These are phyloP conservation scores for Hemileia vastatrix DNA, from an alignment of 1,284 basidiomycete species.

Conservation along the genomic window DNA sequence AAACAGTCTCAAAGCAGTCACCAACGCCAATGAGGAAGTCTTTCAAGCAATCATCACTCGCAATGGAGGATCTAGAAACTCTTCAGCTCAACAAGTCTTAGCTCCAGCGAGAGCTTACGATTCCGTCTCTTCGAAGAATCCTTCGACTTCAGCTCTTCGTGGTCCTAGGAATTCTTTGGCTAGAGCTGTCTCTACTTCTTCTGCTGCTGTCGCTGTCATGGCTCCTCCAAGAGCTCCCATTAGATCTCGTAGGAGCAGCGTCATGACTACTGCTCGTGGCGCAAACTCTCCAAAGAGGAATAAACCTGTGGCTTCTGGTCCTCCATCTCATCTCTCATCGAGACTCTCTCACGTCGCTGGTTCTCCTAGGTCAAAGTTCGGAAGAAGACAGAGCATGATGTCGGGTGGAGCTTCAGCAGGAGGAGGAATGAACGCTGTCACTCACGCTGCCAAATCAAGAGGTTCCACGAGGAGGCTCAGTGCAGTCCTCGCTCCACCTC, in stretches of 20 bases:
- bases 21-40: background rate
- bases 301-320: background rate
- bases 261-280: background rate
- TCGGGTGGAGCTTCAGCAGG: background rate
- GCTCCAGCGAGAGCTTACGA: background rate
- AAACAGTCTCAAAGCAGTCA: background rate
- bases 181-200: background rate
- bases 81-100: background rate
- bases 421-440: too few relatives aligned
- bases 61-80: background rate
- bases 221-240: background rate
- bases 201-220: background rate
- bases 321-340: background rate
- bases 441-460: constrained; percentile 15
- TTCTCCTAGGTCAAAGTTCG: background rate
- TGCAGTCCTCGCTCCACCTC: constrained; percentile 8
- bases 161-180: background rate
- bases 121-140: background rate
- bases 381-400: constrained; percentile 3
- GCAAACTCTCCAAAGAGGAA: background rate
- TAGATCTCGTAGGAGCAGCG: background rate
- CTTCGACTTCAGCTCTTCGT: background rate
- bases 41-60: background rate
- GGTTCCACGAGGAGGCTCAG: constrained; percentile 6
- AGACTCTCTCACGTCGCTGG: background rate